A percentile compares a stretch with the other conserved stretches of the same genome.
Conservation (phyloP, 805 yeast genomes). For the Saturnispora quitensis region DNA sequence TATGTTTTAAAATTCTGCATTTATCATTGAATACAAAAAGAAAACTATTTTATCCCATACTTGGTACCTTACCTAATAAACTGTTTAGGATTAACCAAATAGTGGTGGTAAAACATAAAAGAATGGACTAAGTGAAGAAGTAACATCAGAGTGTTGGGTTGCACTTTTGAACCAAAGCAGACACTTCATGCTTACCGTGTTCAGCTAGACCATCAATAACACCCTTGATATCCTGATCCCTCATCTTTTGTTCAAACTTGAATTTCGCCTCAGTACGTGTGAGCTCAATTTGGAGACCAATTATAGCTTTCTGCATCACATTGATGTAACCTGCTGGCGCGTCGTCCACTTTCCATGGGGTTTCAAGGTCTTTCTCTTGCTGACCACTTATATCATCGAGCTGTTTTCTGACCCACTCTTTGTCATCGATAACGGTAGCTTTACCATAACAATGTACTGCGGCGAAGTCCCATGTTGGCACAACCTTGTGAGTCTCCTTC, state of each 20-base stretch:
- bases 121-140: too few species aligned
- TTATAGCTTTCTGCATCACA: constrained; percentile 38
- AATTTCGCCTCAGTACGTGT: constrained; percentile 39
- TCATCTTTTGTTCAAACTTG: constrained; percentile 48
- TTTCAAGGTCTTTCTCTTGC: constrained; percentile 34
- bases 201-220: constrained; percentile 37
- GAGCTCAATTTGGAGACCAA: constrained; percentile 48
- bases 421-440: constrained; percentile 35
- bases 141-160: too few species aligned
- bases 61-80: too few species aligned
- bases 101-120: too few species aligned
- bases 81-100: too few species aligned
- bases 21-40: too few species aligned
- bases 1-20: too few species aligned
- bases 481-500: constrained; percentile 46
- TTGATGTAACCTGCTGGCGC: constrained; percentile 44
- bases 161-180: constrained; percentile 1
- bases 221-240: constrained; percentile 39
- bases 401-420: constrained; percentile 38
- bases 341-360: constrained; percentile 46
- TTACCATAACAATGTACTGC: constrained; percentile 48
- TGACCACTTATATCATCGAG: constrained; percentile 36
- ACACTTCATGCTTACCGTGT: constrained; percentile 15
- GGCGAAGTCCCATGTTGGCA: constrained; percentile 66
- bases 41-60: too few species aligned